Percentiles rank a stretch among this genome's conserved stretches.
Evolutionary conservation across 2,329 filamentous ascomycete genomes (phyloP).

Genomic region (Colletotrichum godetiae): DNA sequence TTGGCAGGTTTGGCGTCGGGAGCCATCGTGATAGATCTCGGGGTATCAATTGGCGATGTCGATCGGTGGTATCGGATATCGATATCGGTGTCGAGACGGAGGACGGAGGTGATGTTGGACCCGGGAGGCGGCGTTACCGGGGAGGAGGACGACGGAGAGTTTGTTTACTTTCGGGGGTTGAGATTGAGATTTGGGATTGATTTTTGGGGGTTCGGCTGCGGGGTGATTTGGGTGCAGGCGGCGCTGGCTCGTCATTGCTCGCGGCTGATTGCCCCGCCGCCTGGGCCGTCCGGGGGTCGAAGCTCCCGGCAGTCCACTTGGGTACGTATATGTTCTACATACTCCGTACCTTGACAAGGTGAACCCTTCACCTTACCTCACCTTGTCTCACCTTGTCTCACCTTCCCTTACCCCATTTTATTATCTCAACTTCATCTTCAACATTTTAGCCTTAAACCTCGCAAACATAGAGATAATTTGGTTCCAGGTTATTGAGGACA

Average conservation of each 20-base stretch:
- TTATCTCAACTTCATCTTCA: no score
- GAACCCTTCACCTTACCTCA: not conserved
- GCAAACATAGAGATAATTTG: no score
- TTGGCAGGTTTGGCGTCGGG: conserved; percentile 19
- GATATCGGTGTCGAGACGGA: not conserved
- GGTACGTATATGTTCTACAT: not conserved
- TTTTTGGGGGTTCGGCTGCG: conserved; percentile 23
- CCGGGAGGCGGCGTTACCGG: not conserved
- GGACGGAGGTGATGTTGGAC: not conserved
- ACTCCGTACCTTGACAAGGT: not conserved
- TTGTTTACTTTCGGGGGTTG: conserved; percentile 29
- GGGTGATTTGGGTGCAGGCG: conserved; percentile 20
- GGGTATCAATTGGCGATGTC: no score
- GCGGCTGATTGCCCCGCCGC: not conserved
- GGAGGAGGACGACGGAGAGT: not conserved
- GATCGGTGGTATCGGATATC: not conserved
- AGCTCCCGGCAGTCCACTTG: not conserved
- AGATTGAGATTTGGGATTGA: not conserved
- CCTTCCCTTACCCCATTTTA: no score
- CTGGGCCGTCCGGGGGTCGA: not conserved
- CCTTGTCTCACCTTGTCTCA: not conserved
- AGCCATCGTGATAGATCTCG: conserved; percentile 1
- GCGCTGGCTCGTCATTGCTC: not conserved
- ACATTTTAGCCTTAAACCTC: no score
- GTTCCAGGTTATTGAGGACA: no score